Base-by-base conservation (phyloP, 2,329 filamentous ascomycete species). In the Stachybotrys echinatus region DNA sequence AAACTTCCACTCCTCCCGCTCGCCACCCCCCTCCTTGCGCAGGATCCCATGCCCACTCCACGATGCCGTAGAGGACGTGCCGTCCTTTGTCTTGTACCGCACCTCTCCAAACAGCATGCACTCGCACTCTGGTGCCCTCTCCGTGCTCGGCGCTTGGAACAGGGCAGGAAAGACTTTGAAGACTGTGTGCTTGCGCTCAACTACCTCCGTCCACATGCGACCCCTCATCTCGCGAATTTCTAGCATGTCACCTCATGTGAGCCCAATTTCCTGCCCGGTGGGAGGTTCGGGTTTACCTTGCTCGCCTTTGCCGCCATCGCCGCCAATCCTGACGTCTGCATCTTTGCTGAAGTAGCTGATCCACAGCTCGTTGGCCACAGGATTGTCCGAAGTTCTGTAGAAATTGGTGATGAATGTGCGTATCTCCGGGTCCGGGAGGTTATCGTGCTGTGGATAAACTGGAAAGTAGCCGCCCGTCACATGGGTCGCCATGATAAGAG, bases 151-250 rank as follows among this genome's bases (percentile, higher is more conserved):
- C 6, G 38, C 48, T n/a, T 54, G 39, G 49, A 74, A 73, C 4
- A 52, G 52, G 1, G 61, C 72, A 18, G 71, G 70, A 50, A 75
- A 76, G 7, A 74, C 69, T 56, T 72, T 72, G 23, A 56, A 56
- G 22, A 74, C 64, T 2, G 56, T 66, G 58, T 77, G 74, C 51
- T 59, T 70, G 38, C 74, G 64, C 37, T 64, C 61, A 49, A 59
- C 56, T 19, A 75, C 67, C 19, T 58, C 54, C 12, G 70, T 63
- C 73, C 74, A 75, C 74, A 76, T 77, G 21, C 64, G 59, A 18
- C 54, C 53, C 34, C 75, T 67, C 23, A 76, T 54, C 39, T 59
- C 58, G 4, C 65, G 64, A 45, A 77, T 72, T 38, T 72, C 74
- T 76, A 21, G 21, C 19, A 21, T 39, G 6, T 38, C 18, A 37